Percentiles rank a stretch among this genome's conserved stretches.
These are phyloP conservation scores for Microdochium bolleyi DNA, from an alignment of 2,329 filamentous ascomycete genomes.

Conservation along the genomic window DNA sequence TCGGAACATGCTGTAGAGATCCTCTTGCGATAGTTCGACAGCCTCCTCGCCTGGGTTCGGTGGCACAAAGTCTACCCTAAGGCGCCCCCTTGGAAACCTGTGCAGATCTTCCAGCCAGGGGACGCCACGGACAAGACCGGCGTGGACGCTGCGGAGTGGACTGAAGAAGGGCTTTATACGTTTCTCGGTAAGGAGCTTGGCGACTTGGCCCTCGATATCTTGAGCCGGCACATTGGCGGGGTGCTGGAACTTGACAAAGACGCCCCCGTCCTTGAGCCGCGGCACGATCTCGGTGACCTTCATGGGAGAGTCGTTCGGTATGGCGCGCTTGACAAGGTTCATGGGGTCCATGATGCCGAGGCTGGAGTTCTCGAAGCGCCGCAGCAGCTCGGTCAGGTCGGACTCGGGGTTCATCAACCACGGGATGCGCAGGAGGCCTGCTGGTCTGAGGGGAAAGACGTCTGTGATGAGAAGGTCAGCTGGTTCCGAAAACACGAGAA, in stretches of 20 bases:
- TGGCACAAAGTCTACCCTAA: constrained; percentile 81
- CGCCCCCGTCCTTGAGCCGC: constrained; percentile 82
- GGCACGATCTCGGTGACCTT: constrained; percentile 77
- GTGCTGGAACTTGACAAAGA: constrained; percentile 59
- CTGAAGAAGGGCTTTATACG: constrained; percentile 87
- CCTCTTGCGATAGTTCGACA: constrained; percentile 77
- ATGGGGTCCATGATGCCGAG: constrained; percentile 44
- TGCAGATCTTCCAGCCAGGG: constrained; percentile 95
- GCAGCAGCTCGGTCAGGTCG: constrained; percentile 41
- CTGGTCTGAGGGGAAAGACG: constrained; percentile 73
- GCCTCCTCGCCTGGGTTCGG: constrained; percentile 61
- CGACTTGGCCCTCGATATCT: constrained; percentile 54
- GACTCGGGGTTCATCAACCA: constrained; percentile 36
- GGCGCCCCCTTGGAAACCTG: constrained; percentile 64
- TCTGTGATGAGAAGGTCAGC: constrained; percentile 39
- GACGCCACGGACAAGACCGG: constrained; percentile 68
- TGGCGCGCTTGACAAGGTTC: constrained; percentile 49
- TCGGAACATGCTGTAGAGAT: constrained; percentile 78
- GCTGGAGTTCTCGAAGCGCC: constrained; percentile 41
- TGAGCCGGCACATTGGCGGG: constrained; percentile 30
- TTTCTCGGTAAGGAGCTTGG: constrained; percentile 55
- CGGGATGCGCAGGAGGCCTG: constrained; percentile 33
- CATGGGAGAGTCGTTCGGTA: constrained; percentile 54
- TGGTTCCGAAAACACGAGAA: not conserved
- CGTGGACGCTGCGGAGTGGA: constrained; percentile 64